Base-by-base conservation (phyloP, 352 stramenopile species). In the Globisporangium solare region DNA sequence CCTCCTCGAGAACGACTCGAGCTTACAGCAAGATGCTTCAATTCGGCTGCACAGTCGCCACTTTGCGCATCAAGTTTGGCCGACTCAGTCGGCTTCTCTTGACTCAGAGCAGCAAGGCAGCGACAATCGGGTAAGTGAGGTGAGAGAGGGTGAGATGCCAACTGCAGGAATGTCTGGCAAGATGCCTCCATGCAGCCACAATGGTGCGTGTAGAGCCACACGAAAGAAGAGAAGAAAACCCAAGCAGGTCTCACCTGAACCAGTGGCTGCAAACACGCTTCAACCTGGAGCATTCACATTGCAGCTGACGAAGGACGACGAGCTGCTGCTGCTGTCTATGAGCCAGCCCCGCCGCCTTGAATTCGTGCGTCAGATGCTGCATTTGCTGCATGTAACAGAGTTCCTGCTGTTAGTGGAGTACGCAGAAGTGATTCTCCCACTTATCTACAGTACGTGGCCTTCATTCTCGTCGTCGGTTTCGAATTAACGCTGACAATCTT, bases 391-490 rank as follows among this genome's bases (percentile, higher is more conserved):
- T 41, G 39, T 69, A 37, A 54, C 54, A 6, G 61, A 72, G 47
- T 72, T 61, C 47, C 32, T 69, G 11, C 41, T 27, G 5, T 27
- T 72, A 2, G 45, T 63, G 21, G 61, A 65, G 47, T 69, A 63
- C 18, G 53, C 47, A 3, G 65, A 72, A 40, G 54, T 68, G 18
- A 53, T 72, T 15, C 27, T 69, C 22, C 56, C 65, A 0, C n/a
- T 69, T 12, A 37, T 62, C 31, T 72, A 72, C 47, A 39, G 64
- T 71, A 46, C 14, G 50, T 50, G 10, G 10, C 10, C 11, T 17
- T 27, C 24, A 27, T 27, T 27, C 11, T 42, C 24, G 24, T 27
- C 24, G 37, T 17, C 11, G 11, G 37, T 17, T 17, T 17, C 37
- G 10, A 17, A 42, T 17, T 42, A 17, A 42, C 37, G 3, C 10